Base-by-base conservation (phyloP, 1,284 basidiomycete genomes). In the Pyrrhoderma noxium region DNA sequence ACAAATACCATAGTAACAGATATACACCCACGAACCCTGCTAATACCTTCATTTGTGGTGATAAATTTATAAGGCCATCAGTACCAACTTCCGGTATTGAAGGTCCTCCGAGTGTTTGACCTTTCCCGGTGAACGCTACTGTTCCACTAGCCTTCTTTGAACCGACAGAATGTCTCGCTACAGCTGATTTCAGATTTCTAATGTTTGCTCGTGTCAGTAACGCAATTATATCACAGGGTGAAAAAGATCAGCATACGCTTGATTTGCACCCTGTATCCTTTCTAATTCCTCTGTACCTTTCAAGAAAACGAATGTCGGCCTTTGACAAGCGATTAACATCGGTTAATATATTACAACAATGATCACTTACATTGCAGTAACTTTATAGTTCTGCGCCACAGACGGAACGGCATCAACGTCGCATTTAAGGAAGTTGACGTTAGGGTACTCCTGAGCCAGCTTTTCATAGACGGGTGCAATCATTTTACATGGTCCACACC, bases 401-500 rank as follows among this genome's bases (percentile, higher is more conserved):
- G 87, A 85, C 57, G 59, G 65, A 11, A 77, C 81, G 46, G 73
- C 77, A 60, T 89, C 86, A 13, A 88, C 85, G 60, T 89, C 86
- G 60, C 83, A 86, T 62, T 89, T 89, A 60, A 88, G 62, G 66
- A 90, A 89, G 63, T 85, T 86, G 52, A 83, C 85, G 43, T 73
- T 73, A 21, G 67, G 69, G 61, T 83, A 80, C 61, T 85, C 70
- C 60, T 79, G 80, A 11, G 85, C 73, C 1, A 89, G 69, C 1
- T 76, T 68, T 59, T 87, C 85, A 57, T 74, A 89, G 1, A 71
- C 68, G 1, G 87, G 87, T 2, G 87, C 86, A 58, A 89, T 89
- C 51, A 73, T 71, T 64, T 86, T 85, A 62, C 87, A 90, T 34
- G 86, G 86, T 2, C 84, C 82, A 74, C 87, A 89, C 86, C 86